phyloP scores from a whole-genome alignment of 768 basidiomycete genomes.

The Xerocomus brunneocitrinus region DNA sequence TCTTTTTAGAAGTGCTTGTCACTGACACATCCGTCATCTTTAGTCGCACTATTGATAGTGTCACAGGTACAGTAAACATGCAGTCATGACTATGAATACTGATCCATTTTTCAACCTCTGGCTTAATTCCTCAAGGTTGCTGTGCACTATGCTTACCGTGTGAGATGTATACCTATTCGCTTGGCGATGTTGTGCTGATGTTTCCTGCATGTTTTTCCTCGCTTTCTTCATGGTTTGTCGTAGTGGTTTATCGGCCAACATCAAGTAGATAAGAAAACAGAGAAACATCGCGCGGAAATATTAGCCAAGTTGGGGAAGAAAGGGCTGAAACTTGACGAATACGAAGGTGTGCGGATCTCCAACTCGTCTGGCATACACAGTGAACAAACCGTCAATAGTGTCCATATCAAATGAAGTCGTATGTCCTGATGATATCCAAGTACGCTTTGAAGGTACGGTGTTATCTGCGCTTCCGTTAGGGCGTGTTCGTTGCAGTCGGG shows the following conservation, averaged over 20 bases:
- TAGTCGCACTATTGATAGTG: slow-evolving; percentile 49
- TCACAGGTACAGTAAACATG: slow-evolving; percentile 39
- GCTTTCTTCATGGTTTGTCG: background rate
- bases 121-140: slow-evolving; percentile 52
- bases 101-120: slow-evolving; percentile 1
- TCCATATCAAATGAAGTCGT: slow-evolving; percentile 91
- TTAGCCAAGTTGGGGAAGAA: slow-evolving; percentile 67
- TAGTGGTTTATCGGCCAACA: slow-evolving; percentile 64
- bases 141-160: slow-evolving; percentile 69
- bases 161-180: slow-evolving; percentile 30
- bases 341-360: slow-evolving; percentile 66
- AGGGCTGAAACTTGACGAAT: slow-evolving; percentile 78
- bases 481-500: background rate
- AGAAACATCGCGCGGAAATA: slow-evolving; percentile 66
- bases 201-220: background rate
- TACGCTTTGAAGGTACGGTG: slow-evolving; percentile 64
- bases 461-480: background rate
- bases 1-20: background rate
- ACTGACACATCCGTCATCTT: slow-evolving; percentile 8
- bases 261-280: slow-evolving; percentile 54
- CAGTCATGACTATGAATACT: background rate
- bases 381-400: slow-evolving; percentile 36
- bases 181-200: background rate
- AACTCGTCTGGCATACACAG: background rate
- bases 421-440: slow-evolving; percentile 82